Evolutionary conservation across 2,329 filamentous ascomycete genomes (phyloP).

Genomic region (Pseudogymnoascus sp.): DNA sequence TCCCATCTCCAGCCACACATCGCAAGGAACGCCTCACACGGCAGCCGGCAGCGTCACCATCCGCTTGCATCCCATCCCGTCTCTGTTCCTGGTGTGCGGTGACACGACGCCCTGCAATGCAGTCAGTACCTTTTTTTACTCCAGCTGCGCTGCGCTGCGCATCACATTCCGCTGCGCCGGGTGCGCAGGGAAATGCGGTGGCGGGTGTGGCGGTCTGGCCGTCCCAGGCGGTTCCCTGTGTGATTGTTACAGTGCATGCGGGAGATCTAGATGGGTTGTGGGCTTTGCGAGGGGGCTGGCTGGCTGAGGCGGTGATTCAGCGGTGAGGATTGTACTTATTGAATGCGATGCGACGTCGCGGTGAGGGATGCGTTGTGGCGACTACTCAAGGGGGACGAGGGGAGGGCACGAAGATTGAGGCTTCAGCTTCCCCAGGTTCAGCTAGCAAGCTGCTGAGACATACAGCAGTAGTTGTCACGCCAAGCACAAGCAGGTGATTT

Average conservation of each 20-base stretch:
- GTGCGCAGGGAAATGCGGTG: background rate
- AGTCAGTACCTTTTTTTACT: too few relatives aligned
- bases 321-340: background rate
- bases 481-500: background rate
- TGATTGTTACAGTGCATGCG: background rate
- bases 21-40: too few relatives aligned
- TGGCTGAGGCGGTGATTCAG: background rate
- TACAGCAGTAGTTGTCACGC: background rate
- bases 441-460: background rate
- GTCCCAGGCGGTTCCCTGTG: background rate
- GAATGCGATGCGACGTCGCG: background rate
- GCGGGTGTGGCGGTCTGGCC: background rate
- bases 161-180: background rate
- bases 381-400: background rate
- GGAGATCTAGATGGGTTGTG: background rate
- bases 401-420: background rate
- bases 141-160: background rate
- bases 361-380: background rate
- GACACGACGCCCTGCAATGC: too few relatives aligned
- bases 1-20: background rate
- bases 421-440: conserved; percentile 2
- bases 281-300: background rate
- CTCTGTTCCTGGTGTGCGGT: too few relatives aligned
- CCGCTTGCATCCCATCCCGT: too few relatives aligned
- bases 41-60: too few relatives aligned